A percentile compares a stretch with the other conserved stretches of the same genome.
Evolutionary conservation across 78 protist species (phyloP).

Genomic region (slime mould (Dictyostelium discoideum)): dicty_2.7 NC_007091.3:4351001-4351500

Average conservation of each 20-base stretch:
- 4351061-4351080: neutral
- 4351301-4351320: neutral
- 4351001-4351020: neutral
- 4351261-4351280: no score
- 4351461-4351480: neutral
- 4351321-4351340: neutral
- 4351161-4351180: no score
- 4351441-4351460: neutral
- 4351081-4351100: neutral
- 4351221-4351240: neutral
- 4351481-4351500: neutral
- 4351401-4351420: neutral
- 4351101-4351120: neutral
- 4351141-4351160: neutral
- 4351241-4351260: no score
- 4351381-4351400: neutral
- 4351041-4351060: neutral
- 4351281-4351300: neutral
- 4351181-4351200: neutral
- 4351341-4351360: neutral
- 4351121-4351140: neutral
- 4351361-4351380: neutral
- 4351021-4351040: neutral
- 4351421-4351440: neutral
- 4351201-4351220: neutral